Conservation (phyloP, 352 stramenopile genomes). For the Peronosclerospora sorghi region DNA sequence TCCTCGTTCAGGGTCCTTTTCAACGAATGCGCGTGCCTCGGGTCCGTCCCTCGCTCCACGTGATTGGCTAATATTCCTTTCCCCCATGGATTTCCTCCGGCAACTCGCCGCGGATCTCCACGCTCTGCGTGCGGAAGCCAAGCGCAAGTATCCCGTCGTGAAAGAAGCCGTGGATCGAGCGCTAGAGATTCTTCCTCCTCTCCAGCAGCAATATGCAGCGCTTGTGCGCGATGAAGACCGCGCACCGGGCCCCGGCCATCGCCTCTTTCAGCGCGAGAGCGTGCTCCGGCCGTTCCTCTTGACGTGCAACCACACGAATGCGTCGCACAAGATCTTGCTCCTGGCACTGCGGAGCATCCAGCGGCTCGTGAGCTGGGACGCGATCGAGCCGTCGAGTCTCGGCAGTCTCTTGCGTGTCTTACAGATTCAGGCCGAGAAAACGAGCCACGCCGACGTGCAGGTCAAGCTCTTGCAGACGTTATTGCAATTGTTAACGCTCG, state of each 20-base stretch:
- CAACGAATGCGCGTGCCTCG: too few species aligned
- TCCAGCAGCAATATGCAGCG: constrained; percentile 92
- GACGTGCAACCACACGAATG: constrained; percentile 94
- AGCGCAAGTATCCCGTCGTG: constrained; percentile 89
- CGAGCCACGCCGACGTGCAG: constrained; percentile 68
- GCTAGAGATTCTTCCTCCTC: constrained; percentile 86
- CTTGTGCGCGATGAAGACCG: constrained; percentile 56
- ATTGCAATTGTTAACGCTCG: constrained; percentile 76
- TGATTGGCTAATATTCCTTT: background rate
- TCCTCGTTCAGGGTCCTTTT: too few species aligned
- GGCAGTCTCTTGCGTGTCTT: constrained; percentile 92
- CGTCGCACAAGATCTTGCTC: constrained; percentile 88
- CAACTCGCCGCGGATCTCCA: constrained; percentile 84
- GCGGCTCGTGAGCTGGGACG: constrained; percentile 90
- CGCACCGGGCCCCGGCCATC: constrained; percentile 82
- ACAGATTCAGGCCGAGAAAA: constrained; percentile 91
- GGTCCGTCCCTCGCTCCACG: too few species aligned
- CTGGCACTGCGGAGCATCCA: constrained; percentile 93
- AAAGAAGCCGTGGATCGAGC: constrained; percentile 94
- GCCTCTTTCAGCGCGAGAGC: constrained; percentile 90
- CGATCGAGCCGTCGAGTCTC: constrained; percentile 89
- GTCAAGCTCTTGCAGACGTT: constrained; percentile 85
- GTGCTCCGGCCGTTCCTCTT: constrained; percentile 95
- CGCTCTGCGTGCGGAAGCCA: constrained; percentile 70
- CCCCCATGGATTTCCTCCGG: constrained; percentile 86